Base-by-base conservation (phyloP, 1,284 basidiomycete genomes). In the Xanthoconium separans region DNA sequence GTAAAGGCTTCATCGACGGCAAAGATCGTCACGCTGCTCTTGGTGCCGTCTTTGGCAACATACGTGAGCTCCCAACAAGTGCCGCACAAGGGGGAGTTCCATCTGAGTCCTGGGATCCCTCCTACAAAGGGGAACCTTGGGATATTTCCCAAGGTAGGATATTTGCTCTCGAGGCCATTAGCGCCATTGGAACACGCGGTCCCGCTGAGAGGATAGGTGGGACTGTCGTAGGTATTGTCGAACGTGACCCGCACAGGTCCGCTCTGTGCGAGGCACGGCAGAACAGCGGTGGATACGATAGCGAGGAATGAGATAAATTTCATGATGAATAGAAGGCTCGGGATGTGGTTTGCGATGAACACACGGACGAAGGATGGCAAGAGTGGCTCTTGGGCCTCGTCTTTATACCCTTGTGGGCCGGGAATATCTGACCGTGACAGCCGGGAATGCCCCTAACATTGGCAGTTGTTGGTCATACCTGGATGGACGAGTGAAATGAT, bases 181-280 rank as follows among this genome's bases (percentile, higher is more conserved):
- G 50, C 42, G 12, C 81, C 81, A 50, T 80, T 70, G 9, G 82
- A 84, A 68, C 81, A 83, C 16, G 77, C 73, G 50, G 80, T 77
- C n/a, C 61, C 65, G 55, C 54, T 51, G 12, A 80, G 69, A 0
- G 74, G 75, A 31, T 60, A 59, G 30, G 45, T 46, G 0, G 54
- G 22, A 37, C 72, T 72, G 66, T 79, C 79, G 61, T 80, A 82
- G 41, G 61, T 58, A 7, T 59, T 44, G 66, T 80, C 75, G 61
- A 72, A 80, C 49, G 75, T 70, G 46, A 80, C 72, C 20, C 44
- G 22, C 30, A 33, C 27, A 15, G 36, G 22, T 31, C 52, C 48
- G 15, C 39, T 13, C 27, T 49, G 41, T 18, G 51, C 51, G 16
- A 65, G 51, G 34, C 44, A 60, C 11, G 71, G 73, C 45, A 68